Evolutionary conservation across 768 basidiomycete species (phyloP).

Genomic region (Coprinopsis cinerea): DNA sequence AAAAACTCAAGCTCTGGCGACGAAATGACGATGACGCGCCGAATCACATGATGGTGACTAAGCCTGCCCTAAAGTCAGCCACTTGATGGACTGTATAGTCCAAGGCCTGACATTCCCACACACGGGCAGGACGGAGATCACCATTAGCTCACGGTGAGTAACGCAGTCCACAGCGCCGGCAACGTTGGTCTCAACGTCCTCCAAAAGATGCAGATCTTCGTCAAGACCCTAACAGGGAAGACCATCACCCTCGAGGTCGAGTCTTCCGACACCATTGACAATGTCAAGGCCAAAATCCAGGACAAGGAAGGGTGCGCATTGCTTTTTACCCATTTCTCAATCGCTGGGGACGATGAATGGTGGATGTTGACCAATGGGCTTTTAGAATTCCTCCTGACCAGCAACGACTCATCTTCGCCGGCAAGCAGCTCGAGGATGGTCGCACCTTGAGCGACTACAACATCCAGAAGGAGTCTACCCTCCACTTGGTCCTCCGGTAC

Average conservation of each 20-base stretch:
- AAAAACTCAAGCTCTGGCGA: neutral
- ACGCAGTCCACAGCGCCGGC: conserved; percentile 13
- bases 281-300: conserved; percentile 76
- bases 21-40: neutral
- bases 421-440: conserved; percentile 98
- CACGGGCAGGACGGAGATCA: conserved; percentile 16
- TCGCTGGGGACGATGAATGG: neutral
- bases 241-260: conserved; percentile 99
- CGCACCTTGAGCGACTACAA: conserved; percentile 96
- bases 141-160: conserved; percentile 28
- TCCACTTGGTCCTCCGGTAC: conserved; percentile 93
- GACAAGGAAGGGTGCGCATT: conserved; percentile 48
- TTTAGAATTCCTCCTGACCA: conserved; percentile 87
- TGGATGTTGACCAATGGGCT: neutral
- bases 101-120: conserved; percentile 22
- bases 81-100: conserved; percentile 26
- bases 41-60: conserved; percentile 16
- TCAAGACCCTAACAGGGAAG: conserved; percentile 88
- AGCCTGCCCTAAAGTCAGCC: conserved; percentile 37
- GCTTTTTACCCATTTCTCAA: neutral
- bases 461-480: conserved; percentile 97
- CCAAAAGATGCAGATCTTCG: conserved; percentile 49
- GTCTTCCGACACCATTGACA: conserved; percentile 95
- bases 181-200: conserved; percentile 14
- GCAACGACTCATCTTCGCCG: conserved; percentile 93